Evolutionary conservation across 495 filamentous ascomycete species (phyloP), one percentile per base, ranked within the genome.

Genomic region (Trichocladium antarcticum): DNA sequence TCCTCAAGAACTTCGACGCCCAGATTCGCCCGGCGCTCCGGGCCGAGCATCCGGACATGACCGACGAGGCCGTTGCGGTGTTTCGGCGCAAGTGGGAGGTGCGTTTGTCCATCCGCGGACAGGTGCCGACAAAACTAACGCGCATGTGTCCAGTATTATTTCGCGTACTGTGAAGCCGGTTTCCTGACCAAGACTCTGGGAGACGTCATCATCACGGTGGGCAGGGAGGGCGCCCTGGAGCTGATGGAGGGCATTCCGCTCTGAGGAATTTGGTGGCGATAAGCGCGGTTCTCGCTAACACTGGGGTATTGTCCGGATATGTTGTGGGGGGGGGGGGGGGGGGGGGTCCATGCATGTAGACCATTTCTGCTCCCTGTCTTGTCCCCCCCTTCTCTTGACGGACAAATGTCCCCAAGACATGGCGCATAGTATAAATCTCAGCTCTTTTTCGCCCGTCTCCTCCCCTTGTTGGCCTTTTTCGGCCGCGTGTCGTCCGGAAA

Each of bases 1-100:
- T 87, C 57, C 56, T 79, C 48, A 56, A 54, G 6, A 79, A 76
- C 24, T 85, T 85, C 57, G 73, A 80, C 12, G 59, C 55, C 7
- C 54, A 54, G 48, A 83, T 86, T 44, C 61, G 68, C 32, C 73
- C 74, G 24, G 76, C 79, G 14, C 59, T 83, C 27, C 57, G 70
- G 50, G 34, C 39, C 31, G 72, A 79, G 49, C 72, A 83, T 49
- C 66, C 68, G 1, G 65, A 61, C 1, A 79, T 82, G 74, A 71
- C 67, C 10, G 63, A 74, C 20, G 67, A 67, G 31, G 81, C 79
- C 37, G 68, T 83, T 4, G 75, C 83, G 20, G 65, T 84, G 0
- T 85, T 85, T 54, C 68, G 74, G 50, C 72, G 77, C 48, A 85
- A 83, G 60, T 87, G 82, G 83, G 70, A 77, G 69, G 74, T 76